Conservation (phyloP, 352 stramenopile genomes). For the Thraustochytrium striatum region DNA sequence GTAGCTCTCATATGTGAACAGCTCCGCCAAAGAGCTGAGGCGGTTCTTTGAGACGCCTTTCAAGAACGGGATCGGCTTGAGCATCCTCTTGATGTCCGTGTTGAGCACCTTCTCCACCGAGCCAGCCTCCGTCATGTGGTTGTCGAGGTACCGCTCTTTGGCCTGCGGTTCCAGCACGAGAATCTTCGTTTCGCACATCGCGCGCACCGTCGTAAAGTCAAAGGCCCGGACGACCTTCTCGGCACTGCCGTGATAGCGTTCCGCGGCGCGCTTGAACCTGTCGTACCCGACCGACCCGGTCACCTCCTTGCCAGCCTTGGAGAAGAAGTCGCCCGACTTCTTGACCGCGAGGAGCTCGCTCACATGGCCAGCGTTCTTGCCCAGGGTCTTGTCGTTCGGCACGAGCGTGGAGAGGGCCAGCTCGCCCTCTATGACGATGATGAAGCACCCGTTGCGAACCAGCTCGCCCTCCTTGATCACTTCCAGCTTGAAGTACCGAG, state of each 20-base stretch:
- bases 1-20: conserved; percentile 30
- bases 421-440: conserved; percentile 31
- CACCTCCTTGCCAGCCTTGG: not conserved
- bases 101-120: conserved; percentile 14
- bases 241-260: not conserved
- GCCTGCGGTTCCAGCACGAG: conserved; percentile 3
- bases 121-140: not conserved
- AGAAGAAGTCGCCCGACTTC: conserved; percentile 26
- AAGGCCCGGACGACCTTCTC: conserved; percentile 31
- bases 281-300: not conserved
- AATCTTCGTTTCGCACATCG: conserved; percentile 2
- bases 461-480: not conserved
- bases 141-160: conserved; percentile 9
- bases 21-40: conserved; percentile 14
- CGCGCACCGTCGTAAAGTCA: conserved; percentile 36
- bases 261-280: not conserved
- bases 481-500: conserved; percentile 41
- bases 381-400: not conserved
- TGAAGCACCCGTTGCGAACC: not conserved
- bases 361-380: conserved; percentile 1
- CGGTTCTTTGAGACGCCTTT: not conserved
- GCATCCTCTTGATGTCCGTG: conserved; percentile 7
- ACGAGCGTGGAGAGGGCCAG: conserved; percentile 25
- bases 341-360: conserved; percentile 26
- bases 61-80: conserved; percentile 35